Base-by-base conservation (phyloP, 768 basidiomycete genomes). In the Vararia minispora region DNA sequence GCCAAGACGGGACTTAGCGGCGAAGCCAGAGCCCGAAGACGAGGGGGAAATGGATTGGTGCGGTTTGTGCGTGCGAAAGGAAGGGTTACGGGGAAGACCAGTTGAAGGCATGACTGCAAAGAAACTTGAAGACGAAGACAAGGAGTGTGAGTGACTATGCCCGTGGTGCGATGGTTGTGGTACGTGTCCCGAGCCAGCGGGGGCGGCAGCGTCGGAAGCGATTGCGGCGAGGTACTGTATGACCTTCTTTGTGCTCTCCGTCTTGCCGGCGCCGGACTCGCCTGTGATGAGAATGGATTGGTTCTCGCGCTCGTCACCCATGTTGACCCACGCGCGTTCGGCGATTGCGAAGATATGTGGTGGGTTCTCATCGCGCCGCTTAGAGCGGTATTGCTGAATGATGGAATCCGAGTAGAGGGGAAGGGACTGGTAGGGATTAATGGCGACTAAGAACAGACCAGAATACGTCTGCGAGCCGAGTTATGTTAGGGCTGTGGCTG, bases 201-300 rank as follows among this genome's bases (percentile, higher is more conserved):
- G 65, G 13, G 65, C 61, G 50, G 85, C 74, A 2, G 72, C 66
- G 50, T 91, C 87, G 9, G 87, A 76, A 2, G 95, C 95, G 49
- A 98, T 97, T 6, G 95, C 89, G 1, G 95, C 94, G 28, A 99
- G 76, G 61, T 98, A 99, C 58, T 98, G 95, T 39, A 99, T 99
- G 52, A 98, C 94, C 55, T 98, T 98, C 71, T 99, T 98, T 11
- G 85, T 87, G 62, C 94, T 98, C 57, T 98, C 95, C 2, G 95
- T 99, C 68, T 98, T 99, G 30, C 95, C 95, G 3, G 95, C 95
- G 25, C 95, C 95, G 6, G 95, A 98, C 68, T 99, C 95, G 29
- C 95, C 95, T 87, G 95, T 99, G 60, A 99, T 97, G 22, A 99
- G 71, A 41, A 99, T 92, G 54, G 90, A 94, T 61, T 99, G 95